phyloP scores from a whole-genome alignment of 306 rosid genomes.

The Prunus davidiana region DNA sequence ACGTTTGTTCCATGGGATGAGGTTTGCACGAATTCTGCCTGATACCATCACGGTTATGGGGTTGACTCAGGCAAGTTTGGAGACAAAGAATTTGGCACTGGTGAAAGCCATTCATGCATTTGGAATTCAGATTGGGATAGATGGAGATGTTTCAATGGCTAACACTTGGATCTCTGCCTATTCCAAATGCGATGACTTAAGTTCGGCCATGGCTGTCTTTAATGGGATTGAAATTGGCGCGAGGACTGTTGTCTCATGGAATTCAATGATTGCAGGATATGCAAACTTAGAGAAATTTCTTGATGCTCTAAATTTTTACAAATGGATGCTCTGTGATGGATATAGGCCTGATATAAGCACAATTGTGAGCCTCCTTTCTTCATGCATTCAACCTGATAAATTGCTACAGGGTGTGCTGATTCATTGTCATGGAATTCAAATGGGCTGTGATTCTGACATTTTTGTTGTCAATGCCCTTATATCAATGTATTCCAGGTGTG shows the following conservation, averaged over 20 bases:
- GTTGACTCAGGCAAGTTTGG: slow-evolving; percentile 32
- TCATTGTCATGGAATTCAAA: slow-evolving; percentile 56
- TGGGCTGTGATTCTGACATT: slow-evolving; percentile 58
- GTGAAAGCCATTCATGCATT: slow-evolving; percentile 48
- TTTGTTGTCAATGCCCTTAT: slow-evolving; percentile 53
- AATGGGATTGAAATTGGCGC: slow-evolving; percentile 32
- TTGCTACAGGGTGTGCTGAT: slow-evolving; percentile 49
- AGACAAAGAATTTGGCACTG: slow-evolving; percentile 27
- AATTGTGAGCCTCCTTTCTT: slow-evolving; percentile 51
- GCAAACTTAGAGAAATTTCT: slow-evolving; percentile 38
- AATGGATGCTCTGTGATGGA: slow-evolving; percentile 39
- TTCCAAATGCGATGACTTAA: slow-evolving; percentile 54
- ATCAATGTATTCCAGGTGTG: slow-evolving; percentile 66
- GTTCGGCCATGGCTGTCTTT: slow-evolving; percentile 39
- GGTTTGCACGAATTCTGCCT: slow-evolving; percentile 42
- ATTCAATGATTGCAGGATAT: slow-evolving; percentile 61
- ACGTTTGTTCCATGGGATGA: slow-evolving; percentile 41
- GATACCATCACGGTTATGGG: slow-evolving; percentile 56
- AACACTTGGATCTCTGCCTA: slow-evolving; percentile 70
- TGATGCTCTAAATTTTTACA: slow-evolving; percentile 42
- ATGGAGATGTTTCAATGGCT: slow-evolving; percentile 39
- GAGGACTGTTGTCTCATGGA: slow-evolving; percentile 71
- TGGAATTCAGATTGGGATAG: slow-evolving; percentile 48
- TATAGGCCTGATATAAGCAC: slow-evolving; percentile 54
- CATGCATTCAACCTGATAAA: slow-evolving; percentile 42